Base-by-base conservation (phyloP, 768 basidiomycete species). In the Tephrocybe sp. region DNA sequence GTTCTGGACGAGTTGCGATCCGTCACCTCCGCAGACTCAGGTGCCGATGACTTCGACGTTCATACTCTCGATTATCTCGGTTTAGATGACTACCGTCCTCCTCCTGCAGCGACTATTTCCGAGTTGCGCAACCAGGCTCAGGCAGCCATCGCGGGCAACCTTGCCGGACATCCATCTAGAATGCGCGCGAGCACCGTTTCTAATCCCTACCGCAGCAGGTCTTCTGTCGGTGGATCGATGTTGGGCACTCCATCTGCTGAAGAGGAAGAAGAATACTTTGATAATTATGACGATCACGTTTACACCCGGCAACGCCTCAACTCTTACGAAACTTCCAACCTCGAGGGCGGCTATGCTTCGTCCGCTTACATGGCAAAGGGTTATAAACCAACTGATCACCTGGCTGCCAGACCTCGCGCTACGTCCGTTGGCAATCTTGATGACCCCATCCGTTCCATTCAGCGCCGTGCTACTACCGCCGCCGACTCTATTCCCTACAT, bases 21-120 rank as follows among this genome's bases (percentile, higher is more conserved):
- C 38, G 84, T 87, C 37, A 80, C 83, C 24, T 91, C 89, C 36
- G 82, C 82, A 54, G 89, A 91, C 64, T 87, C 87, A 16, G 80
- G 76, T n/a, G 75, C 80, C 19, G 95, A 97, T 46, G 88, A 92
- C 42, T 90, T 92, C 65, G 89, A 93, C 60, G 89, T 94, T 37
- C 92, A 93, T 63, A 98, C 96, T 22, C 80, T 98, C 53, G 95
- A 97, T 68, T 98, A 98, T 68, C 88, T 98, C 42, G 96, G 96
- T 36, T 77, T 98, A 60, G 96, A 94, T 60, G 95, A 76, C 53
- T 75, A 80, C 57, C 80, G 86, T 44, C 83, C 81, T 43, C 83
- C 88, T n/a, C 86, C 86, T 2, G 89, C 92, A 5, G 92, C 92
- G 9, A 93, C 92, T 31, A 84, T 95, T 53, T 83, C 89, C 16